Base-by-base conservation (phyloP, 306 rosid species). In the Vachellia collinsii region DNA sequence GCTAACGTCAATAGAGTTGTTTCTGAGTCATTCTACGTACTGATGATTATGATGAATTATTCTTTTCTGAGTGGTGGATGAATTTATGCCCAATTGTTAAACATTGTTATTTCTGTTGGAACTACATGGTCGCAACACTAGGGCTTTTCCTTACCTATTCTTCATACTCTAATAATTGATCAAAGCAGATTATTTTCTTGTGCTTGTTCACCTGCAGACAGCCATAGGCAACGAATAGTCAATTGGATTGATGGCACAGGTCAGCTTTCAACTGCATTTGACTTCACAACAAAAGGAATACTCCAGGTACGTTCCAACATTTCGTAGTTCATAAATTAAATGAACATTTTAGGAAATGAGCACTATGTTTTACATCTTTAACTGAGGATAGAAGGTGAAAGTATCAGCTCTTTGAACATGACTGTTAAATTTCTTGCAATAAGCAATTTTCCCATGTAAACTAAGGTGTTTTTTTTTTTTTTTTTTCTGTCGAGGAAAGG, bases 211-310 rank as follows among this genome's bases (percentile, higher is more conserved):
- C 76, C 8, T 82, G 85, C 94, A 94, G 99, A 95, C 82, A 78
- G 88, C 85, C 99, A 94, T 54, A 90, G 99, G 67, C 97, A 94
- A 59, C 85, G 85, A 85, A 88, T 91, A 80, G 54, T 93, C 61
- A 87, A 81, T 81, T 94, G 99, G 99, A 92, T 94, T 76, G 88
- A 94, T 88, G 87, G 90, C 80, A 86, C 97, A 34, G 97, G 97
- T 73, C 90, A 91, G 72, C 93, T 89, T 80, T 89, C 99, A 77
- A 81, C 94, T 81, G 99, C 97, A 54, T 94, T 94, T 77, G 99
- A 93, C 86, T 94, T 94, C 83, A 94, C 99, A 72, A 91, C 97
- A 17, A 94, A 94, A 87, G 99, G 99, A 74, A 83, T 94, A 83
- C 97, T 93, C 63, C 99, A 94, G 99, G 97, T 94, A 83, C 54